Conservation (phyloP, 1,284 basidiomycete genomes). For the Melampsora occidentalis region DNA sequence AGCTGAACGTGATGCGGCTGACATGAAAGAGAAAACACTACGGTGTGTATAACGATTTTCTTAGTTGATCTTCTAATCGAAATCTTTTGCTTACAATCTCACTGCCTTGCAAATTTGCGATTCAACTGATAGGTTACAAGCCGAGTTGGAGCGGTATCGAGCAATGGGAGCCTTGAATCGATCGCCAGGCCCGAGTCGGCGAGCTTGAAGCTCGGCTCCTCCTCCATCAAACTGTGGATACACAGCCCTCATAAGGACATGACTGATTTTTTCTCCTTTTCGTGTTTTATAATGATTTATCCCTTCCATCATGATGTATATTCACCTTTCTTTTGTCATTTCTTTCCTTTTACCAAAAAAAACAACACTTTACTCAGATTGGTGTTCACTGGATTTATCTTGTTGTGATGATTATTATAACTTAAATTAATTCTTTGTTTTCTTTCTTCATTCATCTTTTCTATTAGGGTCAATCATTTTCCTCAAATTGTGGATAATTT, state of each 20-base stretch:
- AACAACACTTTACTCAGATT: background rate
- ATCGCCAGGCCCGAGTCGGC: conserved; percentile 39
- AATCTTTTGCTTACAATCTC: background rate
- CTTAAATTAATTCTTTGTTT: background rate
- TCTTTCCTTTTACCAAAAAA: background rate
- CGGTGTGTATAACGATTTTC: conserved; percentile 58
- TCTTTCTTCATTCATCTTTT: background rate
- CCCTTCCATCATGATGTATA: background rate
- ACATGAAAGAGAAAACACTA: conserved; percentile 67
- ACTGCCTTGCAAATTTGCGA: background rate
- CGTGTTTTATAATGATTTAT: background rate
- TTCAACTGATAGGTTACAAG: conserved; percentile 28
- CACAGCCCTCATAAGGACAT: too few relatives aligned
- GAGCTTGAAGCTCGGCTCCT: background rate
- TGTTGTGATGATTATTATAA: background rate
- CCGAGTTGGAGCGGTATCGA: conserved; percentile 42
- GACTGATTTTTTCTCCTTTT: background rate
- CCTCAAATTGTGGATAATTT: background rate
- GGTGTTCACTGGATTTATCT: background rate
- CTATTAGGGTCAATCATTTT: background rate
- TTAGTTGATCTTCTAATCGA: background rate
- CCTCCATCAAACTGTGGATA: too few relatives aligned
- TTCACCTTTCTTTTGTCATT: background rate
- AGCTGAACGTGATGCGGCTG: conserved; percentile 69
- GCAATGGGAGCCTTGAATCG: conserved; percentile 38